phyloP scores from a whole-genome alignment of 495 filamentous ascomycete species.

The Trichoderma parareesei region DNA sequence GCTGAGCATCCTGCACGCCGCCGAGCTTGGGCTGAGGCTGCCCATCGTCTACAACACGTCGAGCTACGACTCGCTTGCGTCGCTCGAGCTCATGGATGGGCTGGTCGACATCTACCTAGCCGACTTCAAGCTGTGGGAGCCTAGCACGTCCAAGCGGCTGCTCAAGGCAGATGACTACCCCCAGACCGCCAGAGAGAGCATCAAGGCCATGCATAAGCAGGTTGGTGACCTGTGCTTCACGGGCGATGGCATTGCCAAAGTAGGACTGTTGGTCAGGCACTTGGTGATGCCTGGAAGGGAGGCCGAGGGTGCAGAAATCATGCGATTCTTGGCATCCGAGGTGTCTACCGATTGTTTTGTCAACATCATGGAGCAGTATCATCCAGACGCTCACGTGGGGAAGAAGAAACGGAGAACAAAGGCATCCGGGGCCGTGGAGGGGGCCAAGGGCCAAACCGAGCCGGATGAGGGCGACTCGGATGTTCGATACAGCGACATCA shows the following conservation, averaged over 20 bases:
- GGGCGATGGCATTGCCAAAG: conserved; percentile 64
- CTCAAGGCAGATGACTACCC: conserved; percentile 69
- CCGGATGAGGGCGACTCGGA: conserved; percentile 16
- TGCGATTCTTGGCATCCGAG: conserved; percentile 58
- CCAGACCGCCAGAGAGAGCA: conserved; percentile 56
- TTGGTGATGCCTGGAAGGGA: conserved; percentile 71
- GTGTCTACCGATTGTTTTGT: conserved; percentile 62
- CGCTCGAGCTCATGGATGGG: conserved; percentile 58
- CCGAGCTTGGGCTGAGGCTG: conserved; percentile 53
- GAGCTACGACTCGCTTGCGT: conserved; percentile 62
- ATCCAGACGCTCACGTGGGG: conserved; percentile 67
- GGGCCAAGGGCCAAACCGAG: conserved; percentile 7
- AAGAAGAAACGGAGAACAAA: conserved; percentile 40
- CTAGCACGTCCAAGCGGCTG: conserved; percentile 52
- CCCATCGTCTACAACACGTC: conserved; percentile 77
- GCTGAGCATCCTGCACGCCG: conserved; percentile 58
- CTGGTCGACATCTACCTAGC: conserved; percentile 72
- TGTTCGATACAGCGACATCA: conserved; percentile 65
- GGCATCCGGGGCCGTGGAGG: not conserved
- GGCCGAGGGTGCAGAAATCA: conserved; percentile 58
- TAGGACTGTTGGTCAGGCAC: conserved; percentile 62
- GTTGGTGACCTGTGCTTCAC: conserved; percentile 74
- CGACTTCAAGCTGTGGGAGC: conserved; percentile 71
- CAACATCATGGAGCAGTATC: conserved; percentile 74
- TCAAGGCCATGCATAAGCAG: conserved; percentile 66